Percentiles rank a stretch among this genome's conserved stretches.
phyloP scores from a whole-genome alignment of 805 yeast species.

The Starmerella vitae region DNA sequence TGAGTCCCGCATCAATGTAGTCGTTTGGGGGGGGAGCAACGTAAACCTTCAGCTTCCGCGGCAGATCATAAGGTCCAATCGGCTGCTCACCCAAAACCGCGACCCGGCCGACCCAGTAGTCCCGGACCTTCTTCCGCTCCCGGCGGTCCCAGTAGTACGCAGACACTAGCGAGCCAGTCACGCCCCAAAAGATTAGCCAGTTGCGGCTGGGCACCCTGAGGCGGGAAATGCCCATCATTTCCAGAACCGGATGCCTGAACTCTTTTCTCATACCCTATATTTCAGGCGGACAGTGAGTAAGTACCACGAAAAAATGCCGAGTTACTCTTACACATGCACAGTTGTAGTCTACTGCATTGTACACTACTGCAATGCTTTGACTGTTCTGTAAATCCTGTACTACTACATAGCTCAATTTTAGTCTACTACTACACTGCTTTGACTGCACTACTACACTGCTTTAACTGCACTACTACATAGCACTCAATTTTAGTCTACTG shows the following conservation, averaged over 20 bases:
- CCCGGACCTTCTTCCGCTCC: constrained; percentile 53
- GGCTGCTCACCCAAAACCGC: constrained; percentile 39
- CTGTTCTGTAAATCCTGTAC: too few species aligned
- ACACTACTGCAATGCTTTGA: too few species aligned
- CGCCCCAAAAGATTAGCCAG: constrained; percentile 82
- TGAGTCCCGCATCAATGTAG: constrained; percentile 58
- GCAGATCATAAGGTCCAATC: constrained; percentile 36
- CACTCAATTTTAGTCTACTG: too few species aligned
- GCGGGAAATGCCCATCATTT: constrained; percentile 72
- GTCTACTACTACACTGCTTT: too few species aligned
- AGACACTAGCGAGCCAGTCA: constrained; percentile 53
- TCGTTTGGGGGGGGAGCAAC: constrained; percentile 97
- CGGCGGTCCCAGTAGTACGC: constrained; percentile 66
- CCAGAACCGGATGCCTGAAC: constrained; percentile 52
- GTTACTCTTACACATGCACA: too few species aligned
- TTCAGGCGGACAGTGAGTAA: too few species aligned
- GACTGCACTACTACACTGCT: too few species aligned
- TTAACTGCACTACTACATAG: too few species aligned
- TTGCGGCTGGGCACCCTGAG: constrained; percentile 75
- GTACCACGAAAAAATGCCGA: too few species aligned
- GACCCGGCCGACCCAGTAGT: constrained; percentile 51
- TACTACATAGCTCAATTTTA: too few species aligned
- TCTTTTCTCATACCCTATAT: constrained; percentile 14
- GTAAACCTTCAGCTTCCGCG: constrained; percentile 68
- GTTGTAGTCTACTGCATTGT: too few species aligned